Evolutionary conservation across 2,329 filamentous ascomycete species (phyloP).

Genomic region (Alternaria arbusti): DNA sequence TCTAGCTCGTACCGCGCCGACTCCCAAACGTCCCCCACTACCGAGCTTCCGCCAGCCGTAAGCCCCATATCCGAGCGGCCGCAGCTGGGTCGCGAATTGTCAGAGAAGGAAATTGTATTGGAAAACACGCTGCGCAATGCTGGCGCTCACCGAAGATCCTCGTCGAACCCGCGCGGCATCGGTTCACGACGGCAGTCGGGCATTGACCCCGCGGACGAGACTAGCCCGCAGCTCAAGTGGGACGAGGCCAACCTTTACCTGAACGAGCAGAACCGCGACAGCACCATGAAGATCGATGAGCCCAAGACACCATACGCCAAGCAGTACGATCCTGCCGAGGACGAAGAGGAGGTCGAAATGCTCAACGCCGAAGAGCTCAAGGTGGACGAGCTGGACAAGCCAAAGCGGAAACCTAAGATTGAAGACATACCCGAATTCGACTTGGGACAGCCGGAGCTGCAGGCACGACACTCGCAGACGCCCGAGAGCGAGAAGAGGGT

Average conservation of each 20-base stretch:
- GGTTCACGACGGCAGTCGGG: slow-evolving; percentile 76
- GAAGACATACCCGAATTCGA: slow-evolving; percentile 92
- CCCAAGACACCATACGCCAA: slow-evolving; percentile 96
- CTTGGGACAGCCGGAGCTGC: slow-evolving; percentile 84
- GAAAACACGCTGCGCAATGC: slow-evolving; percentile 96
- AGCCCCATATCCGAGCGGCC: slow-evolving; percentile 49
- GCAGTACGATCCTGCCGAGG: slow-evolving; percentile 88
- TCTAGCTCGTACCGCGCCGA: slow-evolving; percentile 68
- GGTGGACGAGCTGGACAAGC: slow-evolving; percentile 71
- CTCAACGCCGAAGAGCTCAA: slow-evolving; percentile 74
- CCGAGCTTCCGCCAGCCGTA: slow-evolving; percentile 42
- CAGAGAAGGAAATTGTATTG: slow-evolving; percentile 87
- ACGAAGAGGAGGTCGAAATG: slow-evolving; percentile 73
- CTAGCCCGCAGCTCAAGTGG: slow-evolving; percentile 87
- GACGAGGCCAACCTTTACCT: slow-evolving; percentile 98
- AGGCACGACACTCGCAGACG: slow-evolving; percentile 44
- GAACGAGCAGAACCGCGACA: slow-evolving; percentile 91
- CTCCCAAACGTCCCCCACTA: slow-evolving; percentile 55
- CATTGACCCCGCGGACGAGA: slow-evolving; percentile 60
- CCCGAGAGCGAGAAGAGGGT: slow-evolving; percentile 74
- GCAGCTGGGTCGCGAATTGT: slow-evolving; percentile 58
- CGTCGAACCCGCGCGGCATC: slow-evolving; percentile 71
- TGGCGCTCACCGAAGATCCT: slow-evolving; percentile 83
- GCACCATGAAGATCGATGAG: slow-evolving; percentile 99
- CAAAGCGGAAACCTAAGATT: slow-evolving; percentile 55